Evolutionary conservation across 768 basidiomycete species (phyloP).

Genomic region (Amanita subjunquillea): DNA sequence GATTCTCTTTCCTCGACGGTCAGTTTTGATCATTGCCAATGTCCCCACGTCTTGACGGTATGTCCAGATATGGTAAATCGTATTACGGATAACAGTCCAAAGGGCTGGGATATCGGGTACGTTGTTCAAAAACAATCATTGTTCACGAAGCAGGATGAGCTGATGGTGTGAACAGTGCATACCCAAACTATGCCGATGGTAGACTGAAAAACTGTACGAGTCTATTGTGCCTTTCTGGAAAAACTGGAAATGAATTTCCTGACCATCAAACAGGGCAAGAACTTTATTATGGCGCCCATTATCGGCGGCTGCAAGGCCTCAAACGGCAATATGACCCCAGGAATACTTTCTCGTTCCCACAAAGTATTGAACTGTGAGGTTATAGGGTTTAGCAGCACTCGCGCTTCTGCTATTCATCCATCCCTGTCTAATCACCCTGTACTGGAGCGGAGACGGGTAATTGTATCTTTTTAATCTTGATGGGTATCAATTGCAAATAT

Average conservation of each 20-base stretch:
- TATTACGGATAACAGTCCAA: constrained; percentile 24
- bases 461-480: too few relatives aligned
- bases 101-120: constrained; percentile 29
- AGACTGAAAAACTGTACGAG: constrained; percentile 19
- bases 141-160: constrained; percentile 21
- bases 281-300: constrained; percentile 22
- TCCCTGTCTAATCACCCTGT: neutral
- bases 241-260: neutral
- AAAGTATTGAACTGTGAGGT: neutral
- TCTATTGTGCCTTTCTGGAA: constrained; percentile 1
- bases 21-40: constrained; percentile 7
- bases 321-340: constrained; percentile 26
- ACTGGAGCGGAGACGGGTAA: too few relatives aligned
- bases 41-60: neutral
- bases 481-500: too few relatives aligned
- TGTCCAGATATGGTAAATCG: constrained; percentile 19
- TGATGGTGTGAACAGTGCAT: constrained; percentile 14
- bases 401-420: neutral
- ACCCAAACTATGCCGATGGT: constrained; percentile 31
- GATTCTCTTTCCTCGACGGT: constrained; percentile 31
- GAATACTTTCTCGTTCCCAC: constrained; percentile 28
- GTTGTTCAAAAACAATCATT: constrained; percentile 17
- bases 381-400: neutral
- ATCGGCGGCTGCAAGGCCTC: constrained; percentile 18
- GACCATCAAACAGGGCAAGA: constrained; percentile 17